Evolutionary conservation across 2,329 filamentous ascomycete species (phyloP).

Genomic region (Gyromitra esculenta): DNA sequence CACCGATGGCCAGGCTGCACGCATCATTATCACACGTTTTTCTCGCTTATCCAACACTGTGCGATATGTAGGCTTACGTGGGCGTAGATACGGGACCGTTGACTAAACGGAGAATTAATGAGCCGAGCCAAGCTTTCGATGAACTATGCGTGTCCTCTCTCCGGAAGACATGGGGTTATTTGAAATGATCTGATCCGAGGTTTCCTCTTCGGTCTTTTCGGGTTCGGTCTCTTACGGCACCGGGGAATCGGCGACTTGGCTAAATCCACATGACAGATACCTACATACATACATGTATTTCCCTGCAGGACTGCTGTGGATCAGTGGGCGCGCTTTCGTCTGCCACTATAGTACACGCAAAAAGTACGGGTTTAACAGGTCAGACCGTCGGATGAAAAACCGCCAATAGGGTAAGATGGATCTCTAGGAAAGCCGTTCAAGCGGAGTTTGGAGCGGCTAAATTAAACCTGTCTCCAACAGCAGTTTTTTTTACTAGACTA

Average conservation of each 20-base stretch:
- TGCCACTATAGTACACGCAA: too few species aligned
- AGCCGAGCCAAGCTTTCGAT: background rate
- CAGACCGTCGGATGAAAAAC: too few species aligned
- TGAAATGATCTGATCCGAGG: slow-evolving; percentile 9
- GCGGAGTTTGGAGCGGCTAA: too few species aligned
- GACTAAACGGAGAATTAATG: background rate
- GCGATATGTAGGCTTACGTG: background rate
- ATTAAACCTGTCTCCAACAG: too few species aligned
- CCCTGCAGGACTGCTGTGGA: too few species aligned
- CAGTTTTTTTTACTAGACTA: too few species aligned
- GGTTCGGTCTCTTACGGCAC: background rate
- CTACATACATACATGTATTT: background rate
- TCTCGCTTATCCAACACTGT: background rate
- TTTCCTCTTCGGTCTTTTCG: background rate
- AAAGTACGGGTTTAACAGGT: too few species aligned
- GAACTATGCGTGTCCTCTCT: background rate
- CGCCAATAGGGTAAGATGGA: too few species aligned
- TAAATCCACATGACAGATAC: background rate
- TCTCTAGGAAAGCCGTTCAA: too few species aligned
- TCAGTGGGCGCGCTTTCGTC: too few species aligned
- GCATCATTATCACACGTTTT: background rate
- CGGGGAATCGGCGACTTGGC: background rate
- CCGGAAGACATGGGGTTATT: background rate
- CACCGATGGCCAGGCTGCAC: background rate
- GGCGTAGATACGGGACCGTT: background rate